Evolutionary conservation across 345 rosid genomes (phyloP), one percentile per base, ranked within the genome.

Genomic region (Punica granatum): DNA sequence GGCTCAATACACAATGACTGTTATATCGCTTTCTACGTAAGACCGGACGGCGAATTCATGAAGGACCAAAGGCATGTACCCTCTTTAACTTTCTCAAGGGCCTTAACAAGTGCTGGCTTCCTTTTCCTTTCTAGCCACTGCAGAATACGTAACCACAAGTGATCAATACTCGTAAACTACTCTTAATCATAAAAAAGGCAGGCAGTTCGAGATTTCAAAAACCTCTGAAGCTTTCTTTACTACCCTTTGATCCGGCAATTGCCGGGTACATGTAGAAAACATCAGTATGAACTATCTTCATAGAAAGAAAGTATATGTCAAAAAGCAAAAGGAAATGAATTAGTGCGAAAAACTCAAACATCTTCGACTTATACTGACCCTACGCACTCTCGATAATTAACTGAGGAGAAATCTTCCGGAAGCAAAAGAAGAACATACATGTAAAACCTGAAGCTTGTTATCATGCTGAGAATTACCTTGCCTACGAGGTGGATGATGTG

Each of bases 21-120:
- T 13, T 11, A 41, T 41, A 41, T 41, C 14, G 2, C 15, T 11
- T 41, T 41, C 14, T 41, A 7, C 14, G 14, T 6, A 11, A 15
- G 19, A 15, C 51, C 51, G 23, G 19, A 16, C 11, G 25, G 35
- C 43, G 34, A n/a, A 11, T 1, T 25, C 28, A 30, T 15, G 6
- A 58, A 30, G 34, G 35, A 41, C 37, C 21, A 14, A 10, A 46
- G 30, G 18, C 21, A 65, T 18, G 0, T 75, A 92, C 98, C 98
- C 73, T 88, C 80, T 82, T 93, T 93, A 46, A 93, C 78, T 66
- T 90, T 91, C 67, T 86, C 91, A 11, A 93, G 88, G 26, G 97
- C 90, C 72, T 93, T 97, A 43, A 58, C 80, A 6, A 90, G 70
- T 74, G 94, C 90, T 67, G 77, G 80, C 71, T 81, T 90, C 66